These are phyloP conservation scores for Russula foetens DNA, from an alignment of 768 basidiomycete genomes.

Conservation along the genomic window DNA sequence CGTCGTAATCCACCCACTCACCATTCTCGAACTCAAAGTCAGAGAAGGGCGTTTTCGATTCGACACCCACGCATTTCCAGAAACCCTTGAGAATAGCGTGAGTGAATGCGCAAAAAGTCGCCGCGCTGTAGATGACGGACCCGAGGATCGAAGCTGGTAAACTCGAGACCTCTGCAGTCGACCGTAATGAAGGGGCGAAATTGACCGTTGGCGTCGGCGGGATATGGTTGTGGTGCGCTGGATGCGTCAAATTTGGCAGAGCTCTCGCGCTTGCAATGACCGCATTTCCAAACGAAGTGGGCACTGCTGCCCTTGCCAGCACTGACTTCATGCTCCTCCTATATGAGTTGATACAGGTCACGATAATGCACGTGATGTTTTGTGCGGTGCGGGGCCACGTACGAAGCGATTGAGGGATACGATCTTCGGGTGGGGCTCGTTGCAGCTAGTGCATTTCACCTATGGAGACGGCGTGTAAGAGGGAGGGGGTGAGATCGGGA, in stretches of 20 bases:
- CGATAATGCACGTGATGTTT: neutral
- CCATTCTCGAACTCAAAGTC: conserved; percentile 60
- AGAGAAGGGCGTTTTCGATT: conserved; percentile 45
- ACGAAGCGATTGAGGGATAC: conserved; percentile 69
- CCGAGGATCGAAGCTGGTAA: conserved; percentile 64
- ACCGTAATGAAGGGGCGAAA: conserved; percentile 60
- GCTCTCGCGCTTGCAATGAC: conserved; percentile 69
- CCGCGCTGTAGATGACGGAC: conserved; percentile 23
- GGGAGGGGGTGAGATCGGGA: neutral
- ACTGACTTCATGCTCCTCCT: conserved; percentile 64
- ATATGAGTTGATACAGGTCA: neutral
- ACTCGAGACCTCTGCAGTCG: conserved; percentile 85
- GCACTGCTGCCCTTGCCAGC: conserved; percentile 62
- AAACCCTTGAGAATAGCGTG: conserved; percentile 45
- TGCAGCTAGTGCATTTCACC: conserved; percentile 77
- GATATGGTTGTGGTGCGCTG: conserved; percentile 45
- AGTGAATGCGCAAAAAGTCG: neutral
- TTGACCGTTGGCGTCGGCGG: conserved; percentile 47
- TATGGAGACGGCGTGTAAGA: conserved; percentile 22
- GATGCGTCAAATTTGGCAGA: conserved; percentile 69
- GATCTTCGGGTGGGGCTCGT: conserved; percentile 65
- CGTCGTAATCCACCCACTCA: conserved; percentile 88
- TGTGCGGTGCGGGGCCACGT: conserved; percentile 1
- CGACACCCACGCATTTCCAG: conserved; percentile 68
- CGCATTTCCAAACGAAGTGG: conserved; percentile 77